Evolutionary conservation across 148 eudicot species (phyloP).

Genomic region (Fallopia convolvulus): DNA sequence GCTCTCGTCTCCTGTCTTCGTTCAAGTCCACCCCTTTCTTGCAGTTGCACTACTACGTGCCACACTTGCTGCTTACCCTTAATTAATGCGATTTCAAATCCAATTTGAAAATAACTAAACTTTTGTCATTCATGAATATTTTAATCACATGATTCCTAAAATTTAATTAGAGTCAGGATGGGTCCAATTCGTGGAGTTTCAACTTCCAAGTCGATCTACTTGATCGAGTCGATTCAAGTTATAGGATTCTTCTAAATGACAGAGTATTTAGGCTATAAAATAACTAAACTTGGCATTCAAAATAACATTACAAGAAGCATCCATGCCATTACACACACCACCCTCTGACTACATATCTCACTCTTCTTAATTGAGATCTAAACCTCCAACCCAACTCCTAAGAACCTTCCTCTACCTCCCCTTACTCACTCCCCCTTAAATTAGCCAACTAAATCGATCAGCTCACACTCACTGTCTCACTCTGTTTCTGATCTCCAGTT

Average conservation of each 20-base stretch:
- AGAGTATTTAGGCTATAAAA: background rate
- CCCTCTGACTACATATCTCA: background rate
- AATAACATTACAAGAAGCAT: background rate
- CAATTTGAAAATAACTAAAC: background rate
- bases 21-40: background rate
- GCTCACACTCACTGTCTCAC: background rate
- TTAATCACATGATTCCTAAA: background rate
- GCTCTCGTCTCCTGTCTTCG: background rate
- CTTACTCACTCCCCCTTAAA: background rate
- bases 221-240: background rate
- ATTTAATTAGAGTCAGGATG: background rate
- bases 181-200: background rate
- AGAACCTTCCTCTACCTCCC: background rate
- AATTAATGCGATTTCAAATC: background rate
- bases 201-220: background rate
- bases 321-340: background rate
- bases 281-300: background rate
- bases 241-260: background rate
- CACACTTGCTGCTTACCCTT: background rate
- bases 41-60: background rate
- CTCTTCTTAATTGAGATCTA: background rate
- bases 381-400: background rate
- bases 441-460: background rate
- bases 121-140: background rate
- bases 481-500: background rate